A percentile compares a stretch with the other conserved stretches of the same genome.
phyloP scores from a whole-genome alignment of 192 early-diverging fungal genomes.

The Umbelopsis vinacea region DNA sequence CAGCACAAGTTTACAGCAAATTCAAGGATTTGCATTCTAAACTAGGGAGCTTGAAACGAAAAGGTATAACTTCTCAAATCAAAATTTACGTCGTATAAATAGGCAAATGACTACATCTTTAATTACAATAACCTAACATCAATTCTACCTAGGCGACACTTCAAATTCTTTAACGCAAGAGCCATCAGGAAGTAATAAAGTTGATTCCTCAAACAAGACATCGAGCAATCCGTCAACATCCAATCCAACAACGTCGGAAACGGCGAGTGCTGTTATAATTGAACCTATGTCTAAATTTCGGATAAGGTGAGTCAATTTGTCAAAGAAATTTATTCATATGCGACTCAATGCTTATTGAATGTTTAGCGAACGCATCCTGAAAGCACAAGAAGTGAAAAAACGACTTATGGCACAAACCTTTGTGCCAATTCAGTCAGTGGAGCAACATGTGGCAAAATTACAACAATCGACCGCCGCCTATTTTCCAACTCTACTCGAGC shows the following conservation, averaged over 20 bases:
- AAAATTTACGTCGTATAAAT: background rate
- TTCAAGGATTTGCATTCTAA: background rate
- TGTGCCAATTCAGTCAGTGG: constrained; percentile 4
- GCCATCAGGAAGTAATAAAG: background rate
- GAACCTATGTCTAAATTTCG: constrained; percentile 18
- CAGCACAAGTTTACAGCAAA: background rate
- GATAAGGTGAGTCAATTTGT: background rate
- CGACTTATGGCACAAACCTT: background rate
- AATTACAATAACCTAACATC: background rate
- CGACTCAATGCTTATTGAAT: background rate
- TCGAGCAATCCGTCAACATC: no score
- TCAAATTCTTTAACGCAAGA: background rate
- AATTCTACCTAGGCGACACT: background rate
- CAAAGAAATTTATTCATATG: background rate
- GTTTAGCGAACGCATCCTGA: constrained; percentile 2
- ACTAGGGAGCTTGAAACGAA: background rate
- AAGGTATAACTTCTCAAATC: background rate
- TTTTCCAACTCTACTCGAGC: background rate
- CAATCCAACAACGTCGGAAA: background rate
- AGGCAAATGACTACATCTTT: background rate
- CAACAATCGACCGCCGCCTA: background rate
- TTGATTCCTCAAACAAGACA: background rate
- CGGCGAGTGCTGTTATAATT: background rate
- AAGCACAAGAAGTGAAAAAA: constrained; percentile 7
- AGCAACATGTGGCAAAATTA: background rate